A percentile compares a stretch with the other conserved stretches of the same genome.
Evolutionary conservation across 805 yeast genomes (phyloP).

Genomic region (Maudiozyma barnettii): DNA sequence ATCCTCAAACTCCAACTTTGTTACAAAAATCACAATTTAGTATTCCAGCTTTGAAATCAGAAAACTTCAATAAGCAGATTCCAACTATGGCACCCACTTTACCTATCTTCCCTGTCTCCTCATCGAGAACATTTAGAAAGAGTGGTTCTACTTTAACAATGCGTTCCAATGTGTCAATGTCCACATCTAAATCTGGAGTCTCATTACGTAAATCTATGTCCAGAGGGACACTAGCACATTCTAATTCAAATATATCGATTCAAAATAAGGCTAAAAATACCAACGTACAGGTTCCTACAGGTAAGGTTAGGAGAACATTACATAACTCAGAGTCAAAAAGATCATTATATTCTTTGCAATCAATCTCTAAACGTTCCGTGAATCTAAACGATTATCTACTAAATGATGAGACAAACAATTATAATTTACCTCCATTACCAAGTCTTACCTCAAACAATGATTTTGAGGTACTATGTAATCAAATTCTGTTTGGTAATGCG

Average conservation of each 20-base stretch:
- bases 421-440: slow-evolving; percentile 14
- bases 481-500: slow-evolving; percentile 23
- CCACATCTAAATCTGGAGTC: slow-evolving; percentile 5
- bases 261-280: background rate
- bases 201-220: slow-evolving; percentile 12
- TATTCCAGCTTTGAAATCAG: slow-evolving; percentile 14
- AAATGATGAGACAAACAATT: slow-evolving; percentile 4
- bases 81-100: slow-evolving; percentile 13
- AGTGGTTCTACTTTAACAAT: slow-evolving; percentile 15
- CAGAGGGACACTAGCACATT: slow-evolving; percentile 8
- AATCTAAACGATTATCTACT: slow-evolving; percentile 25
- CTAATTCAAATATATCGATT: slow-evolving; percentile 6
- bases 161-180: slow-evolving; percentile 6
- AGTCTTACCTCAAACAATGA: slow-evolving; percentile 17
- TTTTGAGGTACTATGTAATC: slow-evolving; percentile 26
- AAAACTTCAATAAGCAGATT: slow-evolving; percentile 2
- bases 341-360: slow-evolving; percentile 26
- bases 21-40: slow-evolving; percentile 27
- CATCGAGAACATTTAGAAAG: slow-evolving; percentile 22
- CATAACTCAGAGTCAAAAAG: slow-evolving; percentile 26
- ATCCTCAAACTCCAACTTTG: slow-evolving; percentile 20
- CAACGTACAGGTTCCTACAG: background rate
- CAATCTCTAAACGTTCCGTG: slow-evolving; percentile 29
- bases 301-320: slow-evolving; percentile 15
- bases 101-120: slow-evolving; percentile 21